These are phyloP conservation scores for Thraustochytrium sp. DNA, from an alignment of 352 stramenopile genomes.

Conservation along the genomic window DNA sequence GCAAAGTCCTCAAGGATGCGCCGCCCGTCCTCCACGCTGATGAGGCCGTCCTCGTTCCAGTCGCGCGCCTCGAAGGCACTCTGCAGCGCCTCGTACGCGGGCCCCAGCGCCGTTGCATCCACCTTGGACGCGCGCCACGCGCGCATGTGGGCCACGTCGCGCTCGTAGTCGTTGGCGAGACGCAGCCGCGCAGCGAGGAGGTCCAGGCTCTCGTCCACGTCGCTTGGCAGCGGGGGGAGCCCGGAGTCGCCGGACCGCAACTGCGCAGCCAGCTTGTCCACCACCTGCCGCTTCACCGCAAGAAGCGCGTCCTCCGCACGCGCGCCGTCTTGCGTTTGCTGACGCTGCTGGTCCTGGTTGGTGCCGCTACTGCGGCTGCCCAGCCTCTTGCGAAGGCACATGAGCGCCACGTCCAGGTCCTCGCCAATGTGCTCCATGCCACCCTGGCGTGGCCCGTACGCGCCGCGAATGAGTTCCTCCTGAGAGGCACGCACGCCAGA, in stretches of 20 bases:
- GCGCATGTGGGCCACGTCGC: not conserved
- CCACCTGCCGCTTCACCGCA: slow-evolving; percentile 6
- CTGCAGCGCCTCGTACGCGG: not conserved
- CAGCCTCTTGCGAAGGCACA: not conserved
- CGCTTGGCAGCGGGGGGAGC: slow-evolving; percentile 2
- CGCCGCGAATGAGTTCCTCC: not conserved
- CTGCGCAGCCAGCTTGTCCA: slow-evolving; percentile 16
- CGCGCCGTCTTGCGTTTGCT: not conserved
- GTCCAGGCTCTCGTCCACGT: slow-evolving; percentile 16
- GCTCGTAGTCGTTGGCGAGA: slow-evolving; percentile 22
- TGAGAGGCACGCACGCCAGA: not conserved
- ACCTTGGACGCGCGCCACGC: not conserved
- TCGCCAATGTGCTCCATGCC: not conserved
- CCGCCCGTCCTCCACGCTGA: not conserved
- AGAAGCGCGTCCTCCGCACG: not conserved
- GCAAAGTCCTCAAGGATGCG: slow-evolving; percentile 13
- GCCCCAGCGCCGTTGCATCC: not conserved
- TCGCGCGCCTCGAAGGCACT: slow-evolving; percentile 25
- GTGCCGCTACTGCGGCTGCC: too few relatives aligned
- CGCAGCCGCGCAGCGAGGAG: not conserved
- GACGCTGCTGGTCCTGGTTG: too few relatives aligned
- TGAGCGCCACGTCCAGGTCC: not conserved
- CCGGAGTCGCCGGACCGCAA: not conserved
- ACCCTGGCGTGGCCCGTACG: not conserved
- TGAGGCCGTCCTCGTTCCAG: slow-evolving; percentile 39